Conservation (phyloP, 176 grass and related monocot species). For the Cocos nucifera region DNA sequence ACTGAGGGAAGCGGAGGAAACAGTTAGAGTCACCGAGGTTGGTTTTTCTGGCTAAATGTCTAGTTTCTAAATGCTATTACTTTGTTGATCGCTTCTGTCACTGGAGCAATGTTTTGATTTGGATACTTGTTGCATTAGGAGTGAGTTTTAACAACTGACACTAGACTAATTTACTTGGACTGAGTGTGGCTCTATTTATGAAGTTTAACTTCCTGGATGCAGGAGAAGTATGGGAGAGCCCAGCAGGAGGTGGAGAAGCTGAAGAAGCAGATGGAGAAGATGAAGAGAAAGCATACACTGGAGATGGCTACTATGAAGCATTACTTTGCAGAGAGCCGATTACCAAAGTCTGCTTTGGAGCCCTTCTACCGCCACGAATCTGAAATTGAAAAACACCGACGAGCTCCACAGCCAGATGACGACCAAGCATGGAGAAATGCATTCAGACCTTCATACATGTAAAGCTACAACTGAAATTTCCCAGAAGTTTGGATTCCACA, state of each 20-base stretch:
- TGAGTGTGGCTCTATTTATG: too few species aligned
- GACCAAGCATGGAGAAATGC: slow-evolving; percentile 83
- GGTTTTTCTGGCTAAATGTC: background rate
- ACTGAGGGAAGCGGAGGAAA: slow-evolving; percentile 82
- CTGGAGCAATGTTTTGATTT: too few species aligned
- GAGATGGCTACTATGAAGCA: slow-evolving; percentile 92
- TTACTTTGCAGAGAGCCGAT: slow-evolving; percentile 80
- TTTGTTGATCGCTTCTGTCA: too few species aligned
- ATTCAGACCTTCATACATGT: slow-evolving; percentile 53
- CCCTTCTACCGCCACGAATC: slow-evolving; percentile 38
- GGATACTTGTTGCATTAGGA: too few species aligned
- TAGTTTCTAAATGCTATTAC: too few species aligned
- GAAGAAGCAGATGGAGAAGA: slow-evolving; percentile 79
- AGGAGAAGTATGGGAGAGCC: slow-evolving; percentile 40
- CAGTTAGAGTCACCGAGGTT: slow-evolving; percentile 57
- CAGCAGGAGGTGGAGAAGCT: slow-evolving; percentile 76
- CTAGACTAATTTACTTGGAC: too few species aligned
- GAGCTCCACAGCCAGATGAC: slow-evolving; percentile 24
- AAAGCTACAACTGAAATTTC: background rate
- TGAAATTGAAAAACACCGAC: slow-evolving; percentile 15
- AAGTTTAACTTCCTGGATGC: slow-evolving; percentile 6
- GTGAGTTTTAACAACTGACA: too few species aligned
- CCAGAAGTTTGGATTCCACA: too few species aligned
- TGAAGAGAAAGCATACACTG: slow-evolving; percentile 72
- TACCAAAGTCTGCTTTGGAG: slow-evolving; percentile 72